Base-by-base conservation (phyloP, 2,329 filamentous ascomycete genomes). In the Diaporthe caulivora region DNA sequence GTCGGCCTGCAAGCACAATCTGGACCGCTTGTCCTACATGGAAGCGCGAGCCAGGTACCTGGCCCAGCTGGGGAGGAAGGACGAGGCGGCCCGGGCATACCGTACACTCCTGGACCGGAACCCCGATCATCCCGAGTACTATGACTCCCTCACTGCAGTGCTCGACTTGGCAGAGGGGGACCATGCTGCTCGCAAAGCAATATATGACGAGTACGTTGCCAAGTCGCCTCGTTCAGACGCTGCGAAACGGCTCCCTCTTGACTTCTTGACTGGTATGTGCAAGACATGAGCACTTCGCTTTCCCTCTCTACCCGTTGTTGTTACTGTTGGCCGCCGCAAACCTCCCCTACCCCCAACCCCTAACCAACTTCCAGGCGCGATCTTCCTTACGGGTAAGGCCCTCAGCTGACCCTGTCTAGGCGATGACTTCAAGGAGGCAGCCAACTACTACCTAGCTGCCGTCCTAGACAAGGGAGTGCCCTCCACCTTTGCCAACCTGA, bases 401-500 rank as follows among this genome's bases (percentile, higher is more conserved):
- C 15, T 26, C 64, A 75, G 69, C 76, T 81, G 76, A 72, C 26
- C 6, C 6, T 15, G 55, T 60, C 55, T 78, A 92, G 93, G 94
- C 6, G 92, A 97, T 55, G 91, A 92, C 6, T 99, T 99, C 85
- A 90, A 89, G 80, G 84, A 91, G 78, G 92, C 94, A 31, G 95
- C 93, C 10, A 92, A 95, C 80, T 84, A 86, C 29, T 99, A 99
- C 81, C 83, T 99, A 75, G 89, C 92, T 67, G 88, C 92, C 40
- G 97, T 97, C 93, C 88, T 99, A 72, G 92, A 93, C 82, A 97
- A 96, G 84, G 97, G 96, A 15, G 94, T 98, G 5, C 96, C 97
- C 1, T 99, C 97, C 2, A 95, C 96, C 4, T 99, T 99, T 83
- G 95, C 95, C 47, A 99, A 98, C 83, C 89, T 99, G 75, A 99